A percentile compares a stretch with the other conserved stretches of the same genome.
phyloP scores from a whole-genome alignment of 177 flowering plant species.

The Vitis hybrid region DNA sequence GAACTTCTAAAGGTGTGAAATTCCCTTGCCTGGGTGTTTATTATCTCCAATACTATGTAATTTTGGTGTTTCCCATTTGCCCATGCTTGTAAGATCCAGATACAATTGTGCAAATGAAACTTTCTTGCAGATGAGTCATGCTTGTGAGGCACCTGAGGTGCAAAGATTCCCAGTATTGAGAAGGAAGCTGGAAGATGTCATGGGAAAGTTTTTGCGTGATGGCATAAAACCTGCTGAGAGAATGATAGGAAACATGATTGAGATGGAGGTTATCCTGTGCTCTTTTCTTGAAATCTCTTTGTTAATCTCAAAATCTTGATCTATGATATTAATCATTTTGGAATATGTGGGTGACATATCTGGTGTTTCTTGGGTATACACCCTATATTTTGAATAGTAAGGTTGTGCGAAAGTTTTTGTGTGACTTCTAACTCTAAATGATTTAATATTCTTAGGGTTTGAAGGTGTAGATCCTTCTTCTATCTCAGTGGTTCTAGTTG shows the following conservation, averaged over 20 bases:
- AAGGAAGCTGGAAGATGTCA: slow-evolving; percentile 46
- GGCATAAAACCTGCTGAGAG: slow-evolving; percentile 37
- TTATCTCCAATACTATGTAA: neutral
- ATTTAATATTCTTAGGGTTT: neutral
- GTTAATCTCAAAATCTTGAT: too few relatives aligned
- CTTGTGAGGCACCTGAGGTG: slow-evolving; percentile 31
- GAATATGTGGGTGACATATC: too few relatives aligned
- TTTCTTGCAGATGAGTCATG: slow-evolving; percentile 37
- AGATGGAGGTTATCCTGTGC: slow-evolving; percentile 43
- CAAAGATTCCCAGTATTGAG: slow-evolving; percentile 44
- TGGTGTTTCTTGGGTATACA: neutral
- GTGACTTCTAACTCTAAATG: neutral
- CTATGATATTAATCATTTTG: too few relatives aligned
- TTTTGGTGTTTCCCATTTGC: neutral
- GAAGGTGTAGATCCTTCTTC: too few relatives aligned
- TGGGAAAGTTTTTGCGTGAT: slow-evolving; percentile 35
- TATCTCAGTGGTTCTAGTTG: too few relatives aligned
- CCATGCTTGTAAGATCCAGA: neutral
- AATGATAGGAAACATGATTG: slow-evolving; percentile 38
- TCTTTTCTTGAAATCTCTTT: too few relatives aligned
- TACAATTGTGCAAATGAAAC: neutral
- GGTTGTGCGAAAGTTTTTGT: neutral
- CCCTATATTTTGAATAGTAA: neutral
- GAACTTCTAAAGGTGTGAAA: slow-evolving; percentile 52
- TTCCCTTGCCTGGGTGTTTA: neutral